Evolutionary conservation across 176 grass and related monocot species (phyloP), one percentile per base, ranked within the genome.

Genomic region (Olyra latifolia): DNA sequence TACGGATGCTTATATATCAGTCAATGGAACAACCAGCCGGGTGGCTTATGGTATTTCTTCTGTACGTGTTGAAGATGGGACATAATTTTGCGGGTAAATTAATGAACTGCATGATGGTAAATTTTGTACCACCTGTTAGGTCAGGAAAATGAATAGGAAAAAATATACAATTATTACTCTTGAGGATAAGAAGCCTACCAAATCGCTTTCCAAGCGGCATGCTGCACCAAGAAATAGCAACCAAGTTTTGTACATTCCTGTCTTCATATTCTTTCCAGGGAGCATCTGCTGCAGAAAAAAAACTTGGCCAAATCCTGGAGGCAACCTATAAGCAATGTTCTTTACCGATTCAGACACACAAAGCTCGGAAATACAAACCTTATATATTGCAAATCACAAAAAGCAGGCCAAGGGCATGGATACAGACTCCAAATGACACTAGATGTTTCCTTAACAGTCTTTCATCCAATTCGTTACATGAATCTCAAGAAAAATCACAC

Each of bases 31-130:
- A 39, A 72, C 6, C 40, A 28, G 40, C 16, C 11, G n/a, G 22
- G 47, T 47, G n/a, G 11, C 40, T 58, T 78, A 28, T 72, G 48
- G 60, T 12, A 39, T 62, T 75, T 43, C 75, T 54, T 80, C 81
- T 68, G 35, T 62, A 75, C 12, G 32, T 61, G 49, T 53, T 42
- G 29, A 60, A 7, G 43, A 50, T 12, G 24, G 12, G 27, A 4
- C 43, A 71, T 7, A 55, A 72, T 32, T 59, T 49, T 20, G 4
- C 42, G 29, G n/a, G 15, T 70, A 62, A 52, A 62, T 58, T 13
- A 1, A 75, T 56, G 22, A 58, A 66, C 81, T 80, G 75, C 79
- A 82, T 45, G 28, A 47, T 55, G 39, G 38, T 25, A 88, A 88
- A 74, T 57, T 71, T 82, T 35, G 9, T 24, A 22, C 50, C 19